Evolutionary conservation across 73 alveolate species (phyloP), one percentile per base, ranked within the genome.

Genomic region (Paramecium sexaurelia): DNA sequence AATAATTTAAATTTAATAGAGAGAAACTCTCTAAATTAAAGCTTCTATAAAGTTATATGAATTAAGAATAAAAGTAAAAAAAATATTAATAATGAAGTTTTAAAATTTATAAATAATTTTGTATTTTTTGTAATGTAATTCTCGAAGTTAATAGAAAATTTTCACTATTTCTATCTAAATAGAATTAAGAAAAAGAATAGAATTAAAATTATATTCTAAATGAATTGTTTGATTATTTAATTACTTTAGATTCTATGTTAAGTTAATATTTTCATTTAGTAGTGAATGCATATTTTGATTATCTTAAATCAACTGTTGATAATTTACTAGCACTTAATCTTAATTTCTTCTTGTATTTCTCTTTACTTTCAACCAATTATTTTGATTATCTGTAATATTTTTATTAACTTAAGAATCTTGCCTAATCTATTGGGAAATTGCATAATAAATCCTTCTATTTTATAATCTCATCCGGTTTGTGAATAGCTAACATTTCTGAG

Each of bases 161-260:
- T 45, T 22, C n/a, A 61, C 24, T 61, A 26, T 32, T 6, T 11
- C 43, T 8, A 7, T 61, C 6, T 32, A 61, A 61, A 29, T 17
- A 61, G 47, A 61, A 61, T 61, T 61, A 61, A 61, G 83, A 29
- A 45, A 61, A 61, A 61, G n/a, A n/a, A n/a, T n/a, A n/a, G n/a
- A n/a, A 26, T 10, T 24, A 61, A 61, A 32, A 61, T 27, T 61
- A 61, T 32, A 61, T 61, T 24, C 83, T 29, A 8, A 6, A 61
- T 61, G 39, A 61, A 61, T 61, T 61, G 26, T 45, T 61, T 7
- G 32, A 51, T 17, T 51, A 4, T 51, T 51, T 15, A 20, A 51
- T 51, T 51, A 51, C 67, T 51, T n/a, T 22, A 51, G 15, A 51
- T 51, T 51, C 15, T 13, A 51, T 51, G 6, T 51, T 5, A 51